Conservation (phyloP, 495 filamentous ascomycete genomes). For the Penicillium simplicissimum region DNA sequence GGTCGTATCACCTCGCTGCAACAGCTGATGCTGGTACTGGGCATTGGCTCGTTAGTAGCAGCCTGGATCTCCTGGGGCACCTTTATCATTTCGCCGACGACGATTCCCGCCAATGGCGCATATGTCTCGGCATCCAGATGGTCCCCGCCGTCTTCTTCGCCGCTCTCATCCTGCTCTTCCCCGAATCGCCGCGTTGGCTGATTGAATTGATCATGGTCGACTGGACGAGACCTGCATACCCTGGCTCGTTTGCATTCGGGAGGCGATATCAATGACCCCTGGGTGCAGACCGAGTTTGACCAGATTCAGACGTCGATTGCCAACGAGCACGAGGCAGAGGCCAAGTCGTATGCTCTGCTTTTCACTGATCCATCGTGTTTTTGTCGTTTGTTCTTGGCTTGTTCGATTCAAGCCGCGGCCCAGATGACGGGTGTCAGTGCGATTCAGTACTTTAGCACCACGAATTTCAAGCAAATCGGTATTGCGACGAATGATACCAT, state of each 20-base stretch:
- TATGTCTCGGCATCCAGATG: constrained; percentile 54
- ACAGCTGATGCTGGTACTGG: constrained; percentile 27
- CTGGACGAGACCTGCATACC: constrained; percentile 52
- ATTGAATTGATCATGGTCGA: constrained; percentile 44
- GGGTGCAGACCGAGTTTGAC: constrained; percentile 64
- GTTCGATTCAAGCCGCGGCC: too few species aligned
- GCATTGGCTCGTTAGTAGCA: constrained; percentile 22
- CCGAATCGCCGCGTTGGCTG: constrained; percentile 54
- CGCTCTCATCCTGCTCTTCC: constrained; percentile 56
- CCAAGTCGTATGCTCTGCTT: constrained; percentile 60
- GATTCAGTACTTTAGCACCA: too few species aligned
- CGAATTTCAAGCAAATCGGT: too few species aligned
- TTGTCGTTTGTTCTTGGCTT: constrained; percentile 61
- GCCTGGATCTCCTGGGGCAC: constrained; percentile 27
- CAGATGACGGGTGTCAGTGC: too few species aligned
- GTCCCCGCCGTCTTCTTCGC: constrained; percentile 58
- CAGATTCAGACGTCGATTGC: constrained; percentile 47
- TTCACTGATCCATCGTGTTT: constrained; percentile 60
- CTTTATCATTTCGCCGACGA: constrained; percentile 45
- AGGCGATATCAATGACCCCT: constrained; percentile 57
- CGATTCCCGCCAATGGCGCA: constrained; percentile 25
- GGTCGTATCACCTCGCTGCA: constrained; percentile 23
- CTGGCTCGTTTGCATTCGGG: constrained; percentile 61
- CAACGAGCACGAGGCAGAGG: constrained; percentile 51
- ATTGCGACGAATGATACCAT: too few species aligned